Base-by-base conservation (phyloP, 1,139 yeast species). In the Geotrichum restrictum region DNA sequence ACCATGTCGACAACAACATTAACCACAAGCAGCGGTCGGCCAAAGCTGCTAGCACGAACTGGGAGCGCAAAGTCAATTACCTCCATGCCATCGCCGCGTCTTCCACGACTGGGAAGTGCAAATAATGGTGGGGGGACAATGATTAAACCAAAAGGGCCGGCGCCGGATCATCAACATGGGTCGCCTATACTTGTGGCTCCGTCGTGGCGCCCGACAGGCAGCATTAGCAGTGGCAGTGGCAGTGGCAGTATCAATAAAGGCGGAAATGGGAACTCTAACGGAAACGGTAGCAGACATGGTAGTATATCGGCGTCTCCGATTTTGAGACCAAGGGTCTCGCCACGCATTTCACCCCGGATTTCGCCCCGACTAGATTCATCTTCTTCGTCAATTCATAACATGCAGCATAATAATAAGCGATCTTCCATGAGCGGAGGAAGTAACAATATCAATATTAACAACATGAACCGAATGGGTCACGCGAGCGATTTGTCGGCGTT, bases 401-500 rank as follows among this genome's bases (percentile, higher is more conserved):
- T 8, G 8, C 8, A 45, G 36, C n/a, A 43, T 48, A 40, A 38
- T 49, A 10, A 53, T 49, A 64, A 57, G 63, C 45, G 59, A 57
- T 31, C 24, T n/a, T 29, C 21, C 13, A 14, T n/a, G 14, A 21
- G 42, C 29, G 16, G 31, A n/a, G n/a, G n/a, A n/a, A n/a, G n/a
- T n/a, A n/a, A n/a, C n/a, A n/a, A n/a, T n/a, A n/a, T n/a, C n/a
- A n/a, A n/a, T n/a, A n/a, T n/a, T n/a, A n/a, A n/a, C 14, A 21
- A 7, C 21, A 18, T 21, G 21, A 22, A 16, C 16, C 56, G 48
- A 13, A 40, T 38, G n/a, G 36, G 34, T 2, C 31, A 57, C 18
- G 19, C 43, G 16, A 36, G 39, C 4, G 71, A 71, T 51, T 56
- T 67, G 41, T 61, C 66, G 18, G 62, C 64, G 21, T 57, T 70